These are phyloP conservation scores for Cystobasidium slooffiae DNA, from an alignment of 1,284 basidiomycete genomes.

Conservation along the genomic window DNA sequence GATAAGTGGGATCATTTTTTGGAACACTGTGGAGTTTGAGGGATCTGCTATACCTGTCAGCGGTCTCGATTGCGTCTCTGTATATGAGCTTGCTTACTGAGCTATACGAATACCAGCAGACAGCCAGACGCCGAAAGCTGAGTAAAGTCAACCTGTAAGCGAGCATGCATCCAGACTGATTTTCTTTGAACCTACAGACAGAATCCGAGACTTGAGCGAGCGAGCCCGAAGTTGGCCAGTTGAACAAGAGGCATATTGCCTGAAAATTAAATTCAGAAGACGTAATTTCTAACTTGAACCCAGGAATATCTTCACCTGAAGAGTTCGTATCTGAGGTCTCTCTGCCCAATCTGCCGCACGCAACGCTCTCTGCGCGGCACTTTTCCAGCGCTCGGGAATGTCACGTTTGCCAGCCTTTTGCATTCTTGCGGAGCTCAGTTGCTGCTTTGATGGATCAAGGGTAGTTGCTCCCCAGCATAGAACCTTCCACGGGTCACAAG, in stretches of 20 bases:
- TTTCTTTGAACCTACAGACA: background rate
- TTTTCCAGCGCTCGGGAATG: conserved; percentile 11
- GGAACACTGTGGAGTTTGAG: conserved; percentile 15
- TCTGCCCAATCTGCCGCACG: conserved; percentile 19
- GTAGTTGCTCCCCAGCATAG: conserved; percentile 16
- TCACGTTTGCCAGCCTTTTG: conserved; percentile 6
- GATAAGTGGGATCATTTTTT: conserved; percentile 3
- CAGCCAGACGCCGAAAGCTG: conserved; percentile 24
- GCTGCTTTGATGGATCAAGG: conserved; percentile 4
- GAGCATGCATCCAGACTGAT: background rate
- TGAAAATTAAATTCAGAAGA: background rate
- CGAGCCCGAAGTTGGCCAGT: conserved; percentile 8
- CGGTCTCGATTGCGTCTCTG: background rate
- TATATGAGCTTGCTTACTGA: background rate
- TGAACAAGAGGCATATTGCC: conserved; percentile 16
- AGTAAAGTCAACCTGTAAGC: no score
- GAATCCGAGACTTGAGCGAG: conserved; percentile 18
- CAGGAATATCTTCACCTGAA: background rate
- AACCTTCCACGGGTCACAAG: background rate
- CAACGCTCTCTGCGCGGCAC: conserved; percentile 17
- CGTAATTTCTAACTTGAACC: background rate
- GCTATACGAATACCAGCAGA: conserved; percentile 20
- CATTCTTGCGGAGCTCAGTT: background rate
- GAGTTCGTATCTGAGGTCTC: conserved; percentile 4
- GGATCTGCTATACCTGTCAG: background rate